These are phyloP conservation scores for Malus orientalis DNA, from an alignment of 306 rosid species.

Conservation along the genomic window DNA sequence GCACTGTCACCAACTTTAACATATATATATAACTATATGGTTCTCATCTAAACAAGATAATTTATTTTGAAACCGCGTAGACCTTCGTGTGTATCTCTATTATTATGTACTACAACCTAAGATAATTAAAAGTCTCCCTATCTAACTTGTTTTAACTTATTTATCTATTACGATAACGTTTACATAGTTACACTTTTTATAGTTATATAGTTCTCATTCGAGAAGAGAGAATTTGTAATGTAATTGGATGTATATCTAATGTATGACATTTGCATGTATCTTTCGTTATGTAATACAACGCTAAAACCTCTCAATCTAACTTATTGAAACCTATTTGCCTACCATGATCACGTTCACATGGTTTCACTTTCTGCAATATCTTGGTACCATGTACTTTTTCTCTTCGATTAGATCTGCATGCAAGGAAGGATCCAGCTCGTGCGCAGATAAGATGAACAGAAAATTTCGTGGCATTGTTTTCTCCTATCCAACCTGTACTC, in stretches of 20 bases:
- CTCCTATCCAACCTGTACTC: constrained; percentile 46
- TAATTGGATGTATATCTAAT: no score
- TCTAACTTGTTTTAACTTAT: background rate
- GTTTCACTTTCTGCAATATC: background rate
- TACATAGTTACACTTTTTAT: background rate
- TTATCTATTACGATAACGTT: no score
- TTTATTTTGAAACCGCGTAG: background rate
- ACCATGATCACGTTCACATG: constrained; percentile 10
- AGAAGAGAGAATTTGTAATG: no score
- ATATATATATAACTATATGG: background rate
- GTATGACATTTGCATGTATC: background rate
- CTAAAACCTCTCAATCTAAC: background rate
- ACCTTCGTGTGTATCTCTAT: background rate
- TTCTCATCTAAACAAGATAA: background rate
- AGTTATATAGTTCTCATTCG: background rate
- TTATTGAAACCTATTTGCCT: background rate
- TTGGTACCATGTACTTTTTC: background rate
- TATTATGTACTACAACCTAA: background rate
- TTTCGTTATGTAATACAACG: background rate
- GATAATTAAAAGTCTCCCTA: no score
- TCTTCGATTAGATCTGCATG: background rate
- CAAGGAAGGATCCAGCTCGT: constrained; percentile 40
- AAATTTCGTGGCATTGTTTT: constrained; percentile 9
- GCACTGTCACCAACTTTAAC: background rate
- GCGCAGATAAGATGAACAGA: constrained; percentile 12